Percentiles rank a stretch among this genome's conserved stretches.
These are phyloP conservation scores for Wickerhamomyces chambardii DNA, from an alignment of 805 yeast species.

Conservation along the genomic window DNA sequence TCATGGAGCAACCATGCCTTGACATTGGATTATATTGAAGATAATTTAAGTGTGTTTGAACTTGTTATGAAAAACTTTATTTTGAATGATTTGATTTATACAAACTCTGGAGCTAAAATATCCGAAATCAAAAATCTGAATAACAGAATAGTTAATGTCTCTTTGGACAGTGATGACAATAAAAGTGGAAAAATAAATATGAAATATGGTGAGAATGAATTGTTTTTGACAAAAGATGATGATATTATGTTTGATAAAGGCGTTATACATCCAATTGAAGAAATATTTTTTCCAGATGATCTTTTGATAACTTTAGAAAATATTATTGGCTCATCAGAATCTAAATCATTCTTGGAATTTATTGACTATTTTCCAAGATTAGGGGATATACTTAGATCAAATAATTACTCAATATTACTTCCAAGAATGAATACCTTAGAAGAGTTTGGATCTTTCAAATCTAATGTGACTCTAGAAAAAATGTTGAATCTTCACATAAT, in stretches of 20 bases:
- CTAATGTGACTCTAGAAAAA: slow-evolving; percentile 33
- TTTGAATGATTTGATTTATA: slow-evolving; percentile 55
- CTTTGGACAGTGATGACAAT: slow-evolving; percentile 8
- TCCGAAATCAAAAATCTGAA: slow-evolving; percentile 21
- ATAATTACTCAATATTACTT: slow-evolving; percentile 53
- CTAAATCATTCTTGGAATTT: slow-evolving; percentile 35
- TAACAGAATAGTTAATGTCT: slow-evolving; percentile 14
- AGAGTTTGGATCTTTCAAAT: slow-evolving; percentile 37
- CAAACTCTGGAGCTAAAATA: slow-evolving; percentile 37
- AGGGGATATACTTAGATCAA: slow-evolving; percentile 29
- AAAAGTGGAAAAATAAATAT: slow-evolving; percentile 4
- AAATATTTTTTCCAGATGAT: slow-evolving; percentile 46
- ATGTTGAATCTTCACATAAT: slow-evolving; percentile 64
- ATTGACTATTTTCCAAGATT: slow-evolving; percentile 35
- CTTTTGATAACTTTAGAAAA: slow-evolving; percentile 46
- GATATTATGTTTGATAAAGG: slow-evolving; percentile 81
- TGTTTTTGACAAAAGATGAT: slow-evolving; percentile 23
- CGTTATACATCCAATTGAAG: slow-evolving; percentile 63
- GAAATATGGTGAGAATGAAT: neutral
- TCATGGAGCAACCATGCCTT: slow-evolving; percentile 65
- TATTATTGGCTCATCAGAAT: slow-evolving; percentile 45
- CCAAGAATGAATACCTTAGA: slow-evolving; percentile 55
- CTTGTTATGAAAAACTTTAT: slow-evolving; percentile 48
- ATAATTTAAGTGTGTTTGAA: slow-evolving; percentile 41
- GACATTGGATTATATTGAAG: slow-evolving; percentile 46